Percentiles rank a stretch among this genome's conserved stretches.
Evolutionary conservation across 768 basidiomycete species (phyloP).

Genomic region (Suillus weaverae): DNA sequence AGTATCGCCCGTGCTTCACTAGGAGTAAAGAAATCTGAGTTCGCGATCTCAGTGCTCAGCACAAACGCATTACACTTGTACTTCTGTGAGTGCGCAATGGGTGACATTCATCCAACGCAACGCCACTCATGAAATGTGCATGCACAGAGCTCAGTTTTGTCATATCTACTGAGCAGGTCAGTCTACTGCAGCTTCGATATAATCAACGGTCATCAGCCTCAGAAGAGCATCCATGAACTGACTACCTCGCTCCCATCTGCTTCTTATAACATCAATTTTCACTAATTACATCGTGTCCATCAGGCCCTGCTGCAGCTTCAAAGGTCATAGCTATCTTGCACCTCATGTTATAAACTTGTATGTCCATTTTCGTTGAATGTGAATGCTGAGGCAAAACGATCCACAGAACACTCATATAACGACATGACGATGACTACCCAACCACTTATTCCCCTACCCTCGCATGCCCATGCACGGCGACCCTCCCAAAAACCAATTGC

Average conservation of each 20-base stretch:
- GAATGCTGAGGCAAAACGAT: neutral
- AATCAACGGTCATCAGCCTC: neutral
- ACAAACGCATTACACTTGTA: neutral
- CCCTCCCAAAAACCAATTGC: neutral
- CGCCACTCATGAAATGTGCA: neutral
- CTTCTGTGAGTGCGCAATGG: neutral
- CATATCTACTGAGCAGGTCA: conserved; percentile 1
- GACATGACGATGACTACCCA: neutral
- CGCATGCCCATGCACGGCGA: neutral
- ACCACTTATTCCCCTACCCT: neutral
- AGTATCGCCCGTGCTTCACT: neutral
- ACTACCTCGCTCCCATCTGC: neutral
- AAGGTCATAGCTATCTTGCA: neutral
- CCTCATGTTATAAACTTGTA: conserved; percentile 2
- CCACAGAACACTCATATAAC: neutral
- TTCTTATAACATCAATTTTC: neutral
- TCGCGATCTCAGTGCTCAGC: neutral
- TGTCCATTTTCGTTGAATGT: neutral
- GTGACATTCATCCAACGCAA: neutral
- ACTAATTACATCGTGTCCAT: neutral
- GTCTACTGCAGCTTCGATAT: neutral
- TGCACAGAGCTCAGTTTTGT: neutral
- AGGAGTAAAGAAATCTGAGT: neutral
- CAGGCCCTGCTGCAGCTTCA: neutral
- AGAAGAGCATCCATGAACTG: neutral